Conservation (phyloP, 2,329 filamentous ascomycete species). For the Graphilbum fragrans region DNA sequence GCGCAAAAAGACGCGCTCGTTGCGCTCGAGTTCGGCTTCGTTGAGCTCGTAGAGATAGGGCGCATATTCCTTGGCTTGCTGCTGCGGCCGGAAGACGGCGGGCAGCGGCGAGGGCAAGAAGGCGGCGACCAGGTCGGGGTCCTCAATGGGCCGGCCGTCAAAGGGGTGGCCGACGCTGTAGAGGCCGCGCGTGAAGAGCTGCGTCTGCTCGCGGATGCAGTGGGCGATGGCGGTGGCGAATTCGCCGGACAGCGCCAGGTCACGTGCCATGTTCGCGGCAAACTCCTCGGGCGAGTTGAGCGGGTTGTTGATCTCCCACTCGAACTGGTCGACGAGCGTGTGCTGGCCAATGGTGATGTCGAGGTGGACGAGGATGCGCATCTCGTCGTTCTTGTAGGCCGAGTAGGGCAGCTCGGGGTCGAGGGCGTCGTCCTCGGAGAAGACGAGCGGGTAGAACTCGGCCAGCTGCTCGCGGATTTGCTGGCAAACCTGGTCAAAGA, state of each 20-base stretch:
- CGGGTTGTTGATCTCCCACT: constrained; percentile 97
- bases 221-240: constrained; percentile 97
- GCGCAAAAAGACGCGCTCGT: constrained; percentile 83
- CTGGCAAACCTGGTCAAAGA: constrained; percentile 46
- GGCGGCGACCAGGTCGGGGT: constrained; percentile 73
- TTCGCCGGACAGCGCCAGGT: constrained; percentile 84
- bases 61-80: constrained; percentile 86
- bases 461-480: constrained; percentile 82
- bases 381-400: constrained; percentile 97
- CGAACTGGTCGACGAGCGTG: constrained; percentile 91
- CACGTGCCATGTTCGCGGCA: constrained; percentile 74
- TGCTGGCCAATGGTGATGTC: constrained; percentile 96
- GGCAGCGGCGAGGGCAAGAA: constrained; percentile 78
- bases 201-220: constrained; percentile 90
- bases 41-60: constrained; percentile 91
- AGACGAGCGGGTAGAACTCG: constrained; percentile 89
- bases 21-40: constrained; percentile 78
- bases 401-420: constrained; percentile 84
- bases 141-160: constrained; percentile 84
- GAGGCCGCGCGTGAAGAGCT: constrained; percentile 85
- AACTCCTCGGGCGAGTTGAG: constrained; percentile 92
- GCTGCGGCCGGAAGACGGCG: constrained; percentile 76
- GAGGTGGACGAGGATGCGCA: constrained; percentile 89
- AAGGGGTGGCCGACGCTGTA: constrained; percentile 93
- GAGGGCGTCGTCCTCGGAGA: constrained; percentile 77